Evolutionary conservation across 2,329 filamentous ascomycete genomes (phyloP).

Genomic region (Cladosporium colombiae): DNA sequence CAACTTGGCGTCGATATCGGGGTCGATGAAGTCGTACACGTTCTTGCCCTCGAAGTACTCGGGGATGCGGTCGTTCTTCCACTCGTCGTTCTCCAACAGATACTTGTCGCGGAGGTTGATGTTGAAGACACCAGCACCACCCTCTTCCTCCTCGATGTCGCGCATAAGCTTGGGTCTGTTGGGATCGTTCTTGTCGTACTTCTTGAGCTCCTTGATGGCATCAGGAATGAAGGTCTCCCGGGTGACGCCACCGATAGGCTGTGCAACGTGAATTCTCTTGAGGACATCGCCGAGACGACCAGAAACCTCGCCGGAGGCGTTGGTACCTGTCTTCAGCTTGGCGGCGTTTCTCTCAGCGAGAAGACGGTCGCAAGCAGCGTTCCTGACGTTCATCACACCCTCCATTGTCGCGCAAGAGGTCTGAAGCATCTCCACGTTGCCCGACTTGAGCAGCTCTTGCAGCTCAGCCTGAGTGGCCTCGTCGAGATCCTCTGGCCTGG

Average conservation of each 20-base stretch:
- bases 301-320: slow-evolving; percentile 71
- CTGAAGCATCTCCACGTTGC: slow-evolving; percentile 89
- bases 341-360: slow-evolving; percentile 91
- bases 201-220: slow-evolving; percentile 74
- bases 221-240: slow-evolving; percentile 88
- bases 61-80: slow-evolving; percentile 95
- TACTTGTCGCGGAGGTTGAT: slow-evolving; percentile 89
- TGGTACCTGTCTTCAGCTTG: slow-evolving; percentile 88
- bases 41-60: slow-evolving; percentile 96
- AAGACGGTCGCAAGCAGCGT: slow-evolving; percentile 87
- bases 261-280: slow-evolving; percentile 93
- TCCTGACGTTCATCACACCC: slow-evolving; percentile 92
- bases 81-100: slow-evolving; percentile 80
- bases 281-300: slow-evolving; percentile 88
- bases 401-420: slow-evolving; percentile 94
- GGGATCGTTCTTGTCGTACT: slow-evolving; percentile 90
- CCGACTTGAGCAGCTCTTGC: slow-evolving; percentile 76
- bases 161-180: slow-evolving; percentile 76
- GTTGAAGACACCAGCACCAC: slow-evolving; percentile 94
- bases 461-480: slow-evolving; percentile 75
- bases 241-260: slow-evolving; percentile 77
- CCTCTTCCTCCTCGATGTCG: slow-evolving; percentile 88
- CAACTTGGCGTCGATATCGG: slow-evolving; percentile 92
- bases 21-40: slow-evolving; percentile 94
- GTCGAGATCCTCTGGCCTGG: slow-evolving; percentile 82